Evolutionary conservation across 139 green algal species (phyloP).

Genomic region (Auxenochlorella pyrenoidosa): DNA sequence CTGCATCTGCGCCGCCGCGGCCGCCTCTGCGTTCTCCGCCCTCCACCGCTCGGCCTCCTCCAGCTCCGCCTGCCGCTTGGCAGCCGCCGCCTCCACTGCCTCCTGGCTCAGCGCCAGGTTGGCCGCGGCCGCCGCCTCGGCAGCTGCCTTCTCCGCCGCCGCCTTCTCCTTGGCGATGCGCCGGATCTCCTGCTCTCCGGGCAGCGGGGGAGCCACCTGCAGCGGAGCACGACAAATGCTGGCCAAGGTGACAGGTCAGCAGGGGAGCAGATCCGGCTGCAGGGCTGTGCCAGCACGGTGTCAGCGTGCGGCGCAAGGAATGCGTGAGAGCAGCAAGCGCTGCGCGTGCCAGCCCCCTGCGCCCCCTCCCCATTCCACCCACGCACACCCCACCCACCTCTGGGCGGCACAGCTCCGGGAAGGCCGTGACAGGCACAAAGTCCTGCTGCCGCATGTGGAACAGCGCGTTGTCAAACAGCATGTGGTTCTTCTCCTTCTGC

Average conservation of each 20-base stretch:
- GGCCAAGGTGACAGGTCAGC: too few relatives aligned
- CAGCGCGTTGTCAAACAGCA: conserved; percentile 44
- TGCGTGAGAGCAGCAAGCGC: too few relatives aligned
- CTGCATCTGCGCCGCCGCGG: conserved; percentile 10
- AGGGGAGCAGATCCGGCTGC: not conserved
- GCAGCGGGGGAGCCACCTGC: not conserved
- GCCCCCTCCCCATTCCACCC: too few relatives aligned
- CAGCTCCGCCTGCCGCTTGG: conserved; percentile 3
- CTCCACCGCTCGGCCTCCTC: conserved; percentile 7
- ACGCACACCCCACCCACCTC: not conserved
- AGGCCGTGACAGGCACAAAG: conserved; percentile 53
- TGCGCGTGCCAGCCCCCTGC: too few relatives aligned
- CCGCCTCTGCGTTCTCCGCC: conserved; percentile 1
- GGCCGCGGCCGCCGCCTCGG: not conserved
- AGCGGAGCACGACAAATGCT: too few relatives aligned
- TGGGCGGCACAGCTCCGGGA: conserved; percentile 33
- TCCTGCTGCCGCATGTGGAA: conserved; percentile 39
- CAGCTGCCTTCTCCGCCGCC: not conserved
- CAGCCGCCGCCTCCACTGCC: not conserved
- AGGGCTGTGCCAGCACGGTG: too few relatives aligned
- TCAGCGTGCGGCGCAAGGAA: too few relatives aligned
- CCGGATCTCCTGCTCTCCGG: not conserved
- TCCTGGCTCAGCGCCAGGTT: not conserved
- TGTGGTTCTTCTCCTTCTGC: conserved; percentile 50
- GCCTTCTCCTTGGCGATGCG: not conserved